These are phyloP conservation scores for Vigna mungo DNA, from an alignment of 306 rosid species.

Conservation along the genomic window DNA sequence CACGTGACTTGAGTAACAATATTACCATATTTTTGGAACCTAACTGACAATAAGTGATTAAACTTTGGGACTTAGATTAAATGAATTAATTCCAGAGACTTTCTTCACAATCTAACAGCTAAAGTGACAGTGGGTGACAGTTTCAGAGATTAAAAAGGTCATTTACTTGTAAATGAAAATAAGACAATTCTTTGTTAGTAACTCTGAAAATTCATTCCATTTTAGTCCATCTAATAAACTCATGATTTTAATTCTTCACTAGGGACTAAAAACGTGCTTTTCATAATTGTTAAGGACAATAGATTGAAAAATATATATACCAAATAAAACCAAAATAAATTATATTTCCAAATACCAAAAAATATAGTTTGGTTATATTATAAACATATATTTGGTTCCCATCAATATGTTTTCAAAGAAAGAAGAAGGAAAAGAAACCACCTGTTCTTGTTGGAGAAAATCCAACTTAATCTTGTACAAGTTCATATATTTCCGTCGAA, in stretches of 20 bases:
- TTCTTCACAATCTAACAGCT: not conserved
- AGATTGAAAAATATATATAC: not conserved
- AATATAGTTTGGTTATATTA: not conserved
- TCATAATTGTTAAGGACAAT: not conserved
- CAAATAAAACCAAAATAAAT: not conserved
- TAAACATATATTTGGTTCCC: conserved; percentile 14
- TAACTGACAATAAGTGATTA: not conserved
- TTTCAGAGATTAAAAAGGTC: not conserved
- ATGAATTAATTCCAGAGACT: not conserved
- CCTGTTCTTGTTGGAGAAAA: conserved; percentile 87
- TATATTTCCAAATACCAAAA: not conserved
- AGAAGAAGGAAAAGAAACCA: conserved; percentile 40
- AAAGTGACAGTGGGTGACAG: not conserved
- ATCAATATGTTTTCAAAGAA: not conserved
- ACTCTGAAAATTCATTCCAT: not conserved
- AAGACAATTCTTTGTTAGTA: not conserved
- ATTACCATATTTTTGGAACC: not conserved
- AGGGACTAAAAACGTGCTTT: not conserved
- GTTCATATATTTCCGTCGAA: conserved; percentile 78
- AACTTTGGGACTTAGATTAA: not conserved
- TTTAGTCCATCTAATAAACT: not conserved
- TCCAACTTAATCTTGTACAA: conserved; percentile 82
- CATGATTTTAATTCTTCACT: not conserved
- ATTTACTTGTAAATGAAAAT: not conserved
- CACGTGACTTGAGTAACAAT: too few relatives aligned